Evolutionary conservation across 148 eudicot genomes (phyloP), one percentile per base, ranked within the genome.

Genomic region (Tetragonia tetragonoides): DNA sequence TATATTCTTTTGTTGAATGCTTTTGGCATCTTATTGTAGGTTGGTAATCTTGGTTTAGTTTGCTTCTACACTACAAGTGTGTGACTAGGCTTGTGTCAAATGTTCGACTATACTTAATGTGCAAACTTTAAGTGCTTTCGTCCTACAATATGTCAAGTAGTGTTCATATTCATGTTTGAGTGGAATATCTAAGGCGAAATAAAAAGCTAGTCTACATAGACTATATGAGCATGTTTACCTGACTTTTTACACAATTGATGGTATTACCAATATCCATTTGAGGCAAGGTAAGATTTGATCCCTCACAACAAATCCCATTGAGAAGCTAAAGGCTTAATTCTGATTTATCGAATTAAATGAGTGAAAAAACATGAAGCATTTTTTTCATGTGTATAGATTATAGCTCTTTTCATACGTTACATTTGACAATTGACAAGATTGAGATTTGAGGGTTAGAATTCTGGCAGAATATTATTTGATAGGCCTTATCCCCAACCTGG

Each of bases 31-130:
- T 41, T 21, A 38, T 51, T 21, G n/a, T 51, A 63, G 51, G 76
- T 72, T 72, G 51, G 76, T 74, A 62, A 71, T 44, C 81, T 65
- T 56, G 3, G 10, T 51, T 11, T 2, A 56, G 34, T 28, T 28
- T 28, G 34, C 34, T 28, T 28, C 34, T 28, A 28, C 34, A 28
- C 34, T 28, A 28, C 1, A 28, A 28, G 34, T 28, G 34, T 28
- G 34, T 28, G 34, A 28, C 34, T 28, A 28, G 34, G 34, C 34
- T 28, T 0, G 34, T 28, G 34, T 28, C 34, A 28, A 28, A 28
- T 28, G 34, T 28, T 28, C 34, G 34, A 28, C 34, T 28, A 28
- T 28, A n/a, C n/a, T n/a, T n/a, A 28, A 28, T 28, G 34, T 28
- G 34, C 34, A 28, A 28, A 28, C 1, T 28, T 28, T 28, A 28